phyloP scores from a whole-genome alignment of 176 grass and related monocot genomes.

The Pontederia paniculata region DNA sequence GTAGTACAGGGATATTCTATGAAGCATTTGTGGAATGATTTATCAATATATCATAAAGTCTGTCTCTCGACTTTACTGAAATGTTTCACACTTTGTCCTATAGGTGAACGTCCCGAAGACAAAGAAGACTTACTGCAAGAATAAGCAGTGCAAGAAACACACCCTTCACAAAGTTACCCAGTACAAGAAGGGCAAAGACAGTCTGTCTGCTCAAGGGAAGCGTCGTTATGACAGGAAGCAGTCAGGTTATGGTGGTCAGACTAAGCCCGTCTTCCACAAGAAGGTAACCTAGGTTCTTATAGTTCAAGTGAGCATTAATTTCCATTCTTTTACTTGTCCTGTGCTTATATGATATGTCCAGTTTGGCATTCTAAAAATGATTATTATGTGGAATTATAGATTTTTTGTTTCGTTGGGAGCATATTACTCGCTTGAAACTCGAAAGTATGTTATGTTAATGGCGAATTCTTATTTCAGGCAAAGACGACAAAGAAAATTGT shows the following conservation, averaged over 20 bases:
- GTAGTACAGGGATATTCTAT: no score
- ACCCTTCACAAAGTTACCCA: conserved; percentile 93
- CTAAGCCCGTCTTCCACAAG: conserved; percentile 95
- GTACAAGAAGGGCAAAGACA: conserved; percentile 96
- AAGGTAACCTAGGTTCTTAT: conserved; percentile 33
- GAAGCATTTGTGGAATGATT: background rate
- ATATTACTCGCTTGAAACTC: background rate
- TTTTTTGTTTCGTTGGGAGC: no score
- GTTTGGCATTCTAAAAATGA: background rate
- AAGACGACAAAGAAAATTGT: conserved; percentile 98
- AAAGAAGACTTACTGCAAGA: conserved; percentile 97
- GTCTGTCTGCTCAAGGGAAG: conserved; percentile 80
- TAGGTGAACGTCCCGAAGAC: conserved; percentile 94
- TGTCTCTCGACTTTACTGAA: background rate
- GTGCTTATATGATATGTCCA: background rate
- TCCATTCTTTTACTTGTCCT: background rate
- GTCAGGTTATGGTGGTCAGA: conserved; percentile 92
- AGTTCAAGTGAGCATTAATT: background rate
- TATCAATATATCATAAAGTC: no score
- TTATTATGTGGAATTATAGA: background rate
- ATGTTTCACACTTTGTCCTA: background rate
- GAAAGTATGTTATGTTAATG: background rate
- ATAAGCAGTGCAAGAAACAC: conserved; percentile 93
- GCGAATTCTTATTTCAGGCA: conserved; percentile 31
- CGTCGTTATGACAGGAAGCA: conserved; percentile 90